Evolutionary conservation across 1,284 basidiomycete genomes (phyloP).

Genomic region (Puccinia coronata): DNA sequence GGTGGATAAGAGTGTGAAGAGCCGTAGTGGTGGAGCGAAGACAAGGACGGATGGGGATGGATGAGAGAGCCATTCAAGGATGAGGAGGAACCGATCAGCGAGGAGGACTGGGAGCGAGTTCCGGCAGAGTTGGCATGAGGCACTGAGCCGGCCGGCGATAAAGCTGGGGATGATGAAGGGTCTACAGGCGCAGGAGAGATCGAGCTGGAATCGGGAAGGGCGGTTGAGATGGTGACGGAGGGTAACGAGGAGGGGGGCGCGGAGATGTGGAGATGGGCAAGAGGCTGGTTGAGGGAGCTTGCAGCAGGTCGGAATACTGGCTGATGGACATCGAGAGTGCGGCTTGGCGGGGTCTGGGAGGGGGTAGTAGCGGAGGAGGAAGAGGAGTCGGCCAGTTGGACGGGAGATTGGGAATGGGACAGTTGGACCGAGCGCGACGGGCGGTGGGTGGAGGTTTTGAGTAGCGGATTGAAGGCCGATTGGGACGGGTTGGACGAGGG

Average conservation of each 20-base stretch:
- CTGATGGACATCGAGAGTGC: constrained; percentile 15
- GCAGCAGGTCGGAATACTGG: neutral
- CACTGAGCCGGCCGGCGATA: neutral
- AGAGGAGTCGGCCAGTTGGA: neutral
- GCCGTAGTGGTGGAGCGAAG: neutral
- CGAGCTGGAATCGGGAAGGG: neutral
- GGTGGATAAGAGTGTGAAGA: constrained; percentile 7
- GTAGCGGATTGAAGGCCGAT: constrained; percentile 10
- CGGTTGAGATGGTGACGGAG: neutral
- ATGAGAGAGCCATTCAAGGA: neutral
- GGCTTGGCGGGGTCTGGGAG: constrained; percentile 1
- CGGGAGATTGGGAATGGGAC: neutral
- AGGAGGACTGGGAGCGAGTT: neutral
- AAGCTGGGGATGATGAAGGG: neutral
- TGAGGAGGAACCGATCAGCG: neutral
- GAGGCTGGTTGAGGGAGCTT: neutral
- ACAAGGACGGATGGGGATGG: too few species aligned
- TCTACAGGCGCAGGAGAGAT: neutral
- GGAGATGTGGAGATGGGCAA: neutral
- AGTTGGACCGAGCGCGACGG: constrained; percentile 1
- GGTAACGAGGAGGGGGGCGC: neutral
- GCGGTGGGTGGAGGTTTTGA: neutral
- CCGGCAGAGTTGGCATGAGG: neutral
- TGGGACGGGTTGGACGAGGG: neutral
- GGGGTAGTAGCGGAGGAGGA: neutral